A percentile compares a stretch with the other conserved stretches of the same genome.
phyloP scores from a whole-genome alignment of 1,284 basidiomycete species.

The Moesziomyces aphidis region DNA sequence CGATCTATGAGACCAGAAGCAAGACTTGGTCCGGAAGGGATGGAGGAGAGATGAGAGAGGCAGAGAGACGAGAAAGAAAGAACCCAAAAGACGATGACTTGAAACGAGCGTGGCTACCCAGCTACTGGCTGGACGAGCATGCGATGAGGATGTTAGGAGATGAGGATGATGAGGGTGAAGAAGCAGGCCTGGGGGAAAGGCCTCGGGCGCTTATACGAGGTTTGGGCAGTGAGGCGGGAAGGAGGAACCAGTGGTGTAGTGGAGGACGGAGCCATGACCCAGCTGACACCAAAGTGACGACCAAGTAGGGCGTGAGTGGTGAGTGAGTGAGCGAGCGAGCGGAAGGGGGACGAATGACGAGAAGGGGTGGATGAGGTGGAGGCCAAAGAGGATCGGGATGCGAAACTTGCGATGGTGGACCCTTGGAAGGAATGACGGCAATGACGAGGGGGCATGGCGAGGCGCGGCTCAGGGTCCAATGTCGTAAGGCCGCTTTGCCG shows the following conservation, averaged over 20 bases:
- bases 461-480: conserved; percentile 11
- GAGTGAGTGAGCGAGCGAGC: background rate
- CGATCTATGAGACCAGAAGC: no score
- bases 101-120: background rate
- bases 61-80: conserved; percentile 2
- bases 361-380: conserved; percentile 9
- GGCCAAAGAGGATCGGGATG: background rate
- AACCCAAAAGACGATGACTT: conserved; percentile 4
- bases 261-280: no score
- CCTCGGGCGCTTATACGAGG: no score
- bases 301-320: no score
- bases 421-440: conserved; percentile 24
- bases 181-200: background rate
- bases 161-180: background rate
- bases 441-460: background rate
- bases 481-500: conserved; percentile 2
- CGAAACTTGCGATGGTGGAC: conserved; percentile 19
- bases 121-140: background rate
- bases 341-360: background rate
- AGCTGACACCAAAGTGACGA: no score
- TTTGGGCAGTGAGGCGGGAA: background rate
- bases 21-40: no score
- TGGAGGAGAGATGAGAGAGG: background rate
- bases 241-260: no score
- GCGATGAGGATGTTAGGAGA: background rate